Evolutionary conservation across 1,284 basidiomycete species (phyloP).

Genomic region (Leccinum holopus): DNA sequence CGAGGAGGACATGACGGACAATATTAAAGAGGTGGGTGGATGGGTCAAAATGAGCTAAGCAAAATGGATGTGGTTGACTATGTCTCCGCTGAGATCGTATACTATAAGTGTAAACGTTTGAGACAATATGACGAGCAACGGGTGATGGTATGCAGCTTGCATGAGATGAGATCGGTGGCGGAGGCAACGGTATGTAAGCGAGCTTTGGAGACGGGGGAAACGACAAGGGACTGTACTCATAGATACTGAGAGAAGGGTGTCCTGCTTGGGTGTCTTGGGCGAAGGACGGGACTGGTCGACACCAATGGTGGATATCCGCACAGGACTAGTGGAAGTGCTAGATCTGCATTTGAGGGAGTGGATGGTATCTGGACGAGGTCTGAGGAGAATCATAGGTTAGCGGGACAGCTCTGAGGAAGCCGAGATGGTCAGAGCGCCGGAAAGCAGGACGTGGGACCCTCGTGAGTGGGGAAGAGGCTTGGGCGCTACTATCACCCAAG

Average conservation of each 20-base stretch:
- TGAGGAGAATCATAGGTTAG: conserved; percentile 32
- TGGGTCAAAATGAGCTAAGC: conserved; percentile 69
- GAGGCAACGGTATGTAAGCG: conserved; percentile 47
- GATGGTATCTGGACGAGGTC: conserved; percentile 14
- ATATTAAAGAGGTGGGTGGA: conserved; percentile 68
- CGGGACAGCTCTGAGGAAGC: conserved; percentile 34
- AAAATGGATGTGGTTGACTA: conserved; percentile 56
- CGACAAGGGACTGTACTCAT: conserved; percentile 47
- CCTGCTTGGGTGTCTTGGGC: conserved; percentile 29
- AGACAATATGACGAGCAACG: conserved; percentile 69
- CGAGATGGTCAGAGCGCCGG: conserved; percentile 42
- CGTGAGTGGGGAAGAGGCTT: background rate
- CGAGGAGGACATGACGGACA: conserved; percentile 55
- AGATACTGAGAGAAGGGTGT: conserved; percentile 46
- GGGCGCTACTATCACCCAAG: conserved; percentile 3
- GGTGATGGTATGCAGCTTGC: conserved; percentile 73
- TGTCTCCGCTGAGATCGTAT: conserved; percentile 59
- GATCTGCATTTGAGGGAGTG: conserved; percentile 32
- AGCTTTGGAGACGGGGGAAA: conserved; percentile 44
- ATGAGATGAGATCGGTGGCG: conserved; percentile 47
- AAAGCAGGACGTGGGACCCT: conserved; percentile 39
- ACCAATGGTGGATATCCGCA: conserved; percentile 57
- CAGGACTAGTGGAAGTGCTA: conserved; percentile 23
- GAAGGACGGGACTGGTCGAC: conserved; percentile 66
- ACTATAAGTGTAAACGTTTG: conserved; percentile 62